Conservation (phyloP, 2,329 filamentous ascomycete species). For the Akanthomyces muscarius region DNA sequence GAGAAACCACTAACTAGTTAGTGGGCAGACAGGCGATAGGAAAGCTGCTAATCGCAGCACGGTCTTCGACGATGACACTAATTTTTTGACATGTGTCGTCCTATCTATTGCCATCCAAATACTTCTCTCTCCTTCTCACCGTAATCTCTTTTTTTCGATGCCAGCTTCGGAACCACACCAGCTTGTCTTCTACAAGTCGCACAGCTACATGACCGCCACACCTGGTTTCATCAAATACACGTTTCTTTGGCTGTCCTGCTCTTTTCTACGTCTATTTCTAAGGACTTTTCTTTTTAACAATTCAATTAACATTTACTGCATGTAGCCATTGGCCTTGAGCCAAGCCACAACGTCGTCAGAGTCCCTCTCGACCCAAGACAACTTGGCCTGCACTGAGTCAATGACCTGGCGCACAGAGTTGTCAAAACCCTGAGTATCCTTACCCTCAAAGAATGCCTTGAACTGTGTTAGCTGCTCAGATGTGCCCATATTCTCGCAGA, state of each 20-base stretch:
- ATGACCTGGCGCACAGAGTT: conserved; percentile 84
- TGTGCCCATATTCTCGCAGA: conserved; percentile 75
- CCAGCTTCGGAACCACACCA: not conserved
- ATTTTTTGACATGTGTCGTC: not conserved
- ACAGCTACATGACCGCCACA: not conserved
- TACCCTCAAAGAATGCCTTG: conserved; percentile 73
- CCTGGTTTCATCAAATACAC: not conserved
- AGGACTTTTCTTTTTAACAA: not conserved
- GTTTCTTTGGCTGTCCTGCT: not conserved
- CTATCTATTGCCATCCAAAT: not conserved
- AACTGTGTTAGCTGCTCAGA: conserved; percentile 71
- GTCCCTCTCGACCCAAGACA: conserved; percentile 75
- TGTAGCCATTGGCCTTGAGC: conserved; percentile 33
- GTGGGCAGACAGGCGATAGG: not conserved
- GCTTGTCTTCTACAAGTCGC: too few species aligned
- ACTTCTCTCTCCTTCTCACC: not conserved
- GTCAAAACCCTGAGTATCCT: conserved; percentile 82
- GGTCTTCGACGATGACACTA: not conserved
- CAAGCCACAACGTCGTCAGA: conserved; percentile 65
- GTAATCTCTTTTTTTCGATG: not conserved
- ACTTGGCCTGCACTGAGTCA: conserved; percentile 80
- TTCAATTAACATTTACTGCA: conserved; percentile 19
- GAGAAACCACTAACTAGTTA: not conserved
- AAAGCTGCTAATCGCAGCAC: not conserved
- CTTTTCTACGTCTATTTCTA: not conserved